These are phyloP conservation scores for Eleusine coracana DNA, from an alignment of 176 grass and related monocot species.

Conservation along the genomic window DNA sequence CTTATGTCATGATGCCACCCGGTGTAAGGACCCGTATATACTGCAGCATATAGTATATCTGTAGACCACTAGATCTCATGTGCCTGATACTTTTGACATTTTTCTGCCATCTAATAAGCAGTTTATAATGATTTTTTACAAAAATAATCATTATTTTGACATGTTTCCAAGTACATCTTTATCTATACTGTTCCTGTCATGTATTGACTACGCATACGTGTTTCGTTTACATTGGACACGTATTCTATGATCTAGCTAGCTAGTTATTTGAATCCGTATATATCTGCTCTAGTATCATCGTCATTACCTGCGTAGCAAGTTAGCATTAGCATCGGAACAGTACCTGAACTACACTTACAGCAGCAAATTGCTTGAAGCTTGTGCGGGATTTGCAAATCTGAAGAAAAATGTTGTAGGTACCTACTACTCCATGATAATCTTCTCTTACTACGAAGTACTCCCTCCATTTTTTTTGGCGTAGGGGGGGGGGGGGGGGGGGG, in stretches of 20 bases:
- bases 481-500: no score
- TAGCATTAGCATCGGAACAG: conserved; percentile 17
- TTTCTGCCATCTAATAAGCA: neutral
- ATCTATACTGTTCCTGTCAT: no score
- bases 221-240: neutral
- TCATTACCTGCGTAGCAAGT: conserved; percentile 11
- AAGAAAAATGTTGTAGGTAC: conserved; percentile 18
- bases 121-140: neutral
- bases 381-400: conserved; percentile 34
- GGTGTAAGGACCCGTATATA: conserved; percentile 32
- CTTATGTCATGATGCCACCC: conserved; percentile 35
- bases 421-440: neutral
- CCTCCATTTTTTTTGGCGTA: no score
- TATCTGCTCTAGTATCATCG: neutral
- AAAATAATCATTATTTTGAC: neutral
- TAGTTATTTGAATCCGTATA: neutral
- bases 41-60: neutral
- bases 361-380: conserved; percentile 20
- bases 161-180: conserved; percentile 24
- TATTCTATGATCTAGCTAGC: conserved; percentile 10
- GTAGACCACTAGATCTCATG: neutral
- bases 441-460: no score
- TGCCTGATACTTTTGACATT: neutral
- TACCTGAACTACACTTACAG: neutral
- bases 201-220: neutral